Evolutionary conservation across 345 rosid species (phyloP).

Genomic region (Adansonia digitata): DNA sequence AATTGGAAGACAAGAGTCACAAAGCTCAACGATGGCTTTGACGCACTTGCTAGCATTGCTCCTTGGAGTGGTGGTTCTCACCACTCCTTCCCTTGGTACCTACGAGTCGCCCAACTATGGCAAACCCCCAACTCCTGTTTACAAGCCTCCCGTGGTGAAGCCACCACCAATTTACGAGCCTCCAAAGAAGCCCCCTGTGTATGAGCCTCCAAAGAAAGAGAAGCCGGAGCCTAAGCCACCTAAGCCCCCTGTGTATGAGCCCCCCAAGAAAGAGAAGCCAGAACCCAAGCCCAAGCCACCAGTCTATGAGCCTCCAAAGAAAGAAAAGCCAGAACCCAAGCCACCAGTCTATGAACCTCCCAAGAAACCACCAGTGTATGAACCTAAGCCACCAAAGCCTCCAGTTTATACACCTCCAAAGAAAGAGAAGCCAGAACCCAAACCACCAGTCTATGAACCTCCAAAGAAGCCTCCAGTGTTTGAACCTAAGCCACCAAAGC

Average conservation of each 20-base stretch:
- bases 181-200: conserved; percentile 1
- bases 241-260: conserved; percentile 8
- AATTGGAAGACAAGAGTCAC: not conserved
- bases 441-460: not conserved
- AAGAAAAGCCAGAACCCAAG: not conserved
- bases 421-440: not conserved
- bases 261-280: not conserved
- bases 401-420: not conserved
- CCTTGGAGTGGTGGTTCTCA: conserved; percentile 20
- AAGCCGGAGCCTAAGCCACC: not conserved
- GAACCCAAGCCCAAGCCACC: not conserved
- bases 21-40: conserved; percentile 23
- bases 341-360: conserved; percentile 6
- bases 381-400: not conserved
- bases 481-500: conserved; percentile 1
- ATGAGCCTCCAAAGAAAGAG: conserved; percentile 4
- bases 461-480: conserved; percentile 1
- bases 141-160: conserved; percentile 3
- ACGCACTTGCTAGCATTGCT: conserved; percentile 19
- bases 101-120: not conserved
- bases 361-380: not conserved
- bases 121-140: not conserved
- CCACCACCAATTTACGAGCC: conserved; percentile 6
- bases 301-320: not conserved
- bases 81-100: conserved; percentile 20